Conservation (phyloP, 371 early-diverging fungal species). For the Funneliformis caledonium region DNA sequence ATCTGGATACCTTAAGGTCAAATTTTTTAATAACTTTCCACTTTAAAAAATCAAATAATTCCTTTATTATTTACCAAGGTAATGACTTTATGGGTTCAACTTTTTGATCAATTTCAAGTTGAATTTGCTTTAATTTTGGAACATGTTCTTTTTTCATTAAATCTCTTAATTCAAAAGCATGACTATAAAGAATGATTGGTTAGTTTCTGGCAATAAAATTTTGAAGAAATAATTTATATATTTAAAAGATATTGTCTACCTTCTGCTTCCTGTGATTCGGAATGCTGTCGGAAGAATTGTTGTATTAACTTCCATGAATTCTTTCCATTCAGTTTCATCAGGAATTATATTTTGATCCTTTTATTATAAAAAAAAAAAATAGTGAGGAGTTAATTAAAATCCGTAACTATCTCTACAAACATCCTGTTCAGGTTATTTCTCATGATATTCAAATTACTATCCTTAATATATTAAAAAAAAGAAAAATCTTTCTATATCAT, state of each 20-base stretch:
- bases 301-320: slow-evolving; percentile 67
- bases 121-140: slow-evolving; percentile 58
- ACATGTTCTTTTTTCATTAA: slow-evolving; percentile 60
- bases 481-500: background rate
- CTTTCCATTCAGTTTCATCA: slow-evolving; percentile 78
- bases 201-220: slow-evolving; percentile 39
- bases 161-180: slow-evolving; percentile 59
- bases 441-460: background rate
- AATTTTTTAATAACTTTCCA: background rate
- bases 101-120: slow-evolving; percentile 70
- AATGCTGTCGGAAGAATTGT: slow-evolving; percentile 87
- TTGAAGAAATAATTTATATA: slow-evolving; percentile 16
- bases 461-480: background rate
- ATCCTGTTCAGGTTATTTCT: background rate
- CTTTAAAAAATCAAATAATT: background rate
- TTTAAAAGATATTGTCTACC: slow-evolving; percentile 49
- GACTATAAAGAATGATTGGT: slow-evolving; percentile 40
- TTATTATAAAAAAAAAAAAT: background rate
- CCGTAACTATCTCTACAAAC: background rate
- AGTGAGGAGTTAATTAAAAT: background rate
- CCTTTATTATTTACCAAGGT: slow-evolving; percentile 58
- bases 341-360: slow-evolving; percentile 81
- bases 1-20: slow-evolving; percentile 80
- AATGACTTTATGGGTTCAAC: slow-evolving; percentile 77
- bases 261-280: slow-evolving; percentile 89